Evolutionary conservation across 2,329 filamentous ascomycete genomes (phyloP).

Genomic region (Mycosphaerella sp.): DNA sequence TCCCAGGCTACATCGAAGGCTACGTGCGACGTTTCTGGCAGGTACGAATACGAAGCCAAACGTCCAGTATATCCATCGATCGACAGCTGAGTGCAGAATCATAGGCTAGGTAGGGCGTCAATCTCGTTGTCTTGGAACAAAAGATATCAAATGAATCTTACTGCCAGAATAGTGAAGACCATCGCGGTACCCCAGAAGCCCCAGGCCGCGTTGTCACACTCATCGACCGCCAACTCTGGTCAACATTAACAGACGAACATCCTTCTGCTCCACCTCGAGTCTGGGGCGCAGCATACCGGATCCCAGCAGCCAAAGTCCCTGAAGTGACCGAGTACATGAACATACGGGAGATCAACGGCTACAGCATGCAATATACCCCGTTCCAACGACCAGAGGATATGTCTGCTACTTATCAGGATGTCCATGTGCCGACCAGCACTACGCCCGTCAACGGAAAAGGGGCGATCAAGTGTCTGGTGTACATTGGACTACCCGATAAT

Average conservation of each 20-base stretch:
- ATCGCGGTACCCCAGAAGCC: constrained; percentile 79
- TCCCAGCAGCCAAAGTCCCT: constrained; percentile 67
- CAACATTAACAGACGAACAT: constrained; percentile 61
- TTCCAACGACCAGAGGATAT: constrained; percentile 54
- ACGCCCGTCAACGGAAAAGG: constrained; percentile 17
- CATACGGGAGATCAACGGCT: constrained; percentile 95
- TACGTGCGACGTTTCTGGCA: constrained; percentile 98
- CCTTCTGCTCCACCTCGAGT: constrained; percentile 58
- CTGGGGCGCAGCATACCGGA: constrained; percentile 79
- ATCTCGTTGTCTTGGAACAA: background rate
- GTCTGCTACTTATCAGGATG: constrained; percentile 40
- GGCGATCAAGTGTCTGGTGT: constrained; percentile 61
- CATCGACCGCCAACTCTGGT: constrained; percentile 78
- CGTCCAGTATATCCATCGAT: background rate
- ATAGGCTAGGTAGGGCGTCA: constrained; percentile 27
- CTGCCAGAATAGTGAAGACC: constrained; percentile 65
- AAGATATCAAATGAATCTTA: background rate
- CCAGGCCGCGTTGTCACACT: constrained; percentile 91
- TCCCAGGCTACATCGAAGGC: constrained; percentile 85
- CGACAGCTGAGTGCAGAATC: background rate
- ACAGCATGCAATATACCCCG: constrained; percentile 83
- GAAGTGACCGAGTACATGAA: constrained; percentile 83
- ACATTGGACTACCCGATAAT: constrained; percentile 91
- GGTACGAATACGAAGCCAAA: constrained; percentile 49
- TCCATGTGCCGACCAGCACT: constrained; percentile 30